Base-by-base conservation (phyloP, 805 yeast genomes). In the Clavispora santaluciae region DNA sequence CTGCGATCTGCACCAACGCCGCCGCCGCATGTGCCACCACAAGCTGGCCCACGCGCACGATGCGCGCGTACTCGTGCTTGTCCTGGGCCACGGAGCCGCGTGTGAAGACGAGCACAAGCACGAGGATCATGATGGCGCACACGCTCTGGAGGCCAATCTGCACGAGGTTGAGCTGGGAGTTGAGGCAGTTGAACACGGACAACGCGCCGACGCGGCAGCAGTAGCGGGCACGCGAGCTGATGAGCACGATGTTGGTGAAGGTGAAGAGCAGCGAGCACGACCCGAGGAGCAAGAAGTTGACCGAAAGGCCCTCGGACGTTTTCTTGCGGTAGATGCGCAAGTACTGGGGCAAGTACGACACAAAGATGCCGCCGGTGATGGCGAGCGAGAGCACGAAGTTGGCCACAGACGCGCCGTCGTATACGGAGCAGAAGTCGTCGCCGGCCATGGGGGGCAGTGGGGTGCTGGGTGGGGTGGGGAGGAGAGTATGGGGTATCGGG, bases 261-360 rank as follows among this genome's bases (percentile, higher is more conserved):
- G 91, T 79, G 51, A 82, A 74, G 22, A 81, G 62, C n/a, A 86
- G 81, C 16, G 90, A 78, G 36, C 81, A 59, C 4, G 83, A 75
- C 4, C 93, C 93, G 30, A 88, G 70, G 11, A 87, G 61, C 23
- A 87, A 66, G 55, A 80, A 87, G 50, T 74, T 69, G 10, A 90
- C 86, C 5, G 90, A 82, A 17, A 87, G 64, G 4, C 96, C 96
- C 55, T 86, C 89, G 10, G 90, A 79, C 5, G 88, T 73, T 37
- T 73, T 61, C 37, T 88, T 72, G 15, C 56, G 50, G 38, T 76
- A 59, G 40, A 87, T 79, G 33, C 81, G 73, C 33, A 68, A 41
- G 57, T 83, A 86, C 63, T 87, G 96, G 0, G 95, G 95, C 3
- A 81, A 39, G 56, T 87, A 87, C 33, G 91, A 83, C 9, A 72